Evolutionary conservation across 1,139 yeast species (phyloP), one percentile per base, ranked within the genome.

Genomic region (Candida glucosophila): DNA sequence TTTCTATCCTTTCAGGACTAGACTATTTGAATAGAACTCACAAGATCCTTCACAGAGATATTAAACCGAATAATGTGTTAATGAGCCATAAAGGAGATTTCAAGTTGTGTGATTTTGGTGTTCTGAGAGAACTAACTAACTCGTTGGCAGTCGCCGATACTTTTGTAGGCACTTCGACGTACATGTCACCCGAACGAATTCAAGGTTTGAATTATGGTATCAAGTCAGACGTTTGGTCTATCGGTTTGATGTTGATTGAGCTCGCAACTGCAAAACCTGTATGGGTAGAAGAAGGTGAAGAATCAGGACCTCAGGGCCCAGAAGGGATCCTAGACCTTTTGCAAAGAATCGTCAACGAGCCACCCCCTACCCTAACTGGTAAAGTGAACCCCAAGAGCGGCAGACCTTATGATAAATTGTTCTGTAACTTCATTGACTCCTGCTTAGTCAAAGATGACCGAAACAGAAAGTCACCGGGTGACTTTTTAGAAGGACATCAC

Each of bases 171-270:
- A 90, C 98, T 1, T 85, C 95, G 1, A 85, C 94, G 2, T 90
- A 90, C 47, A 90, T 90, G 98, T 85, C 95, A 1, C 98, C 98
- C 0, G 98, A 90, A 46, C 69, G 98, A 36, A 90, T 90, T 30
- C 95, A 85, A 53, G 98, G 98, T 8, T 83, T 85, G 25, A 78
- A 78, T 10, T 90, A 90, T 52, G 81, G 95, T 5, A 81, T 88
- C 14, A 86, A 88, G 41, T 88, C 95, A 17, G 98, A 90, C 49
- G 90, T 90, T n/a, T 90, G 98, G 98, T 85, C 96, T 1, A 60
- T 88, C 43, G 98, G 98, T 1, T 60, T 90, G 23, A 81, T 88
- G 77, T 62, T 90, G 25, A 73, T 85, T 26, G 97, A 90, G 49
- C 60, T 90, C 29, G 90, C 95, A 1, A 73, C 82, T 7, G 98